Percentiles rank a stretch among this genome's conserved stretches.
These are phyloP conservation scores for Neospermospora avenae DNA, from an alignment of 2,329 filamentous ascomycete genomes.

Conservation along the genomic window DNA sequence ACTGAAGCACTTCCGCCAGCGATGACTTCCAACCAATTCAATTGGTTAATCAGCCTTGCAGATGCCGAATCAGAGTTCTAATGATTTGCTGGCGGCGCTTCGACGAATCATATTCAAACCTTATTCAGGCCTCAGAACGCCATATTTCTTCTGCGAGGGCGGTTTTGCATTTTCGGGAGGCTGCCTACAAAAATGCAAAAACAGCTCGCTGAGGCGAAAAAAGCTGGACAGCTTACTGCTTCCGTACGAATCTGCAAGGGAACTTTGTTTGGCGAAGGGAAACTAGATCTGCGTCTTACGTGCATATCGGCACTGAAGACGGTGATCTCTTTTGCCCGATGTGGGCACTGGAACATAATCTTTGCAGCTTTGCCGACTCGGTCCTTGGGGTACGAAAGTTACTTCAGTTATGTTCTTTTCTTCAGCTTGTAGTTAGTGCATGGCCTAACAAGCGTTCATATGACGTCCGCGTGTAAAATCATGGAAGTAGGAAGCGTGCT, in stretches of 20 bases:
- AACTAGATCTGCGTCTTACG: neutral
- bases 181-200: slow-evolving; percentile 15
- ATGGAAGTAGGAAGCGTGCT: too few relatives aligned
- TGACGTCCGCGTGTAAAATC: too few relatives aligned
- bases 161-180: slow-evolving; percentile 24
- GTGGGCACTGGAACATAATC: neutral
- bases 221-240: neutral
- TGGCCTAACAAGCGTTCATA: too few relatives aligned
- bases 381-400: too few relatives aligned
- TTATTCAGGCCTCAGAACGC: slow-evolving; percentile 17
- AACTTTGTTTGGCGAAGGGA: neutral
- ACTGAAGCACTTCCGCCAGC: neutral
- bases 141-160: slow-evolving; percentile 24
- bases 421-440: too few relatives aligned
- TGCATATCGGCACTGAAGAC: neutral
- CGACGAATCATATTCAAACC: slow-evolving; percentile 10
- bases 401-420: too few relatives aligned
- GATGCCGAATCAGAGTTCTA: neutral
- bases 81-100: slow-evolving; percentile 3
- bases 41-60: slow-evolving; percentile 6
- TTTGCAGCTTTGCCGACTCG: neutral
- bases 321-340: neutral
- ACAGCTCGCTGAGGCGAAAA: neutral
- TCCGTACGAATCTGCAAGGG: neutral
- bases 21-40: neutral